Base-by-base conservation (phyloP, 345 rosid genomes). In the Punica granatum region DNA sequence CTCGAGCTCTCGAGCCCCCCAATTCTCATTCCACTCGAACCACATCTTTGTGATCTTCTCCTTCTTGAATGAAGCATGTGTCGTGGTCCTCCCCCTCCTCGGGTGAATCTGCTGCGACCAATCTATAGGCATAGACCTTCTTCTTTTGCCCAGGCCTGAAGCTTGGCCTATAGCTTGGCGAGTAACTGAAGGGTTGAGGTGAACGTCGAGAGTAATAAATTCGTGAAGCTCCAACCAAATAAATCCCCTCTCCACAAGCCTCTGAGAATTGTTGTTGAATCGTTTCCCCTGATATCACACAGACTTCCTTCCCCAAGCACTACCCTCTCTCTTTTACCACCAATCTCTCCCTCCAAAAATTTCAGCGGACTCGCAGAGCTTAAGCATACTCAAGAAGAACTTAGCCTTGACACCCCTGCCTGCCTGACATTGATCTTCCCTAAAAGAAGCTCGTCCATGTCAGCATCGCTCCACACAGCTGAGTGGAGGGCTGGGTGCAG, bases 181-280 rank as follows among this genome's bases (percentile, higher is more conserved):
- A 21, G 99, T 91, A 60, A 94, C 99, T 0, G 99, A 94, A 12
- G 99, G 99, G 77, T 94, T 94, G 7, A 89, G 82, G 73, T 79
- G 99, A 60, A 91, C 95, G 71, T 91, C 99, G 26, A 94, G 77
- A 59, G 91, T 86, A 53, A 94, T 64, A n/a, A 18, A 94, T 74
- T 3, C 96, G 77, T 0, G 96, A 94, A 46, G 95, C 99, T 14
- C 99, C 99, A 35, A 94, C 97, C 43, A 94, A 58, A 7, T 96
- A 94, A 26, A 94, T 84, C 25, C 99, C 99, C 75, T 94, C 97
- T 14, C 97, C 99, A 48, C 99, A 94, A 0, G 97, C 96, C 78
- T 75, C 87, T 74, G 41, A 6, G 96, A 86, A 58, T n/a, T n/a
- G n/a, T 77, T 89, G 79, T 91, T 91, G 76, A 91, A 91, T 13